Evolutionary conservation across 2,329 filamentous ascomycete species (phyloP).

Genomic region (Cytospora piceae): DNA sequence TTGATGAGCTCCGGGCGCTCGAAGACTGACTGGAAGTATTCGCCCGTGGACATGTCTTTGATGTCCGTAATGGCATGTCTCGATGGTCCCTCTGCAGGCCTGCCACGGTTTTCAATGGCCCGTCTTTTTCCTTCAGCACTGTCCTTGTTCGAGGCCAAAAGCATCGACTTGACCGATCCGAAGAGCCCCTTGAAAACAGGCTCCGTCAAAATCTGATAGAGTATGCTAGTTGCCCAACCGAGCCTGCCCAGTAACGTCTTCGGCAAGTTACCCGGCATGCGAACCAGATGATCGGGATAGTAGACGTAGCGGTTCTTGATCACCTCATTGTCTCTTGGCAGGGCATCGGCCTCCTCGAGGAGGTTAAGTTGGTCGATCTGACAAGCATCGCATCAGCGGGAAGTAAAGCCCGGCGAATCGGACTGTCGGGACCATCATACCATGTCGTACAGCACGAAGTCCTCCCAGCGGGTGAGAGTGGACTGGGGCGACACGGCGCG

Average conservation of each 20-base stretch:
- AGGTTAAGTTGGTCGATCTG: constrained; percentile 30
- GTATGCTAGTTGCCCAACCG: neutral
- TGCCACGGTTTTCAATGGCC: neutral
- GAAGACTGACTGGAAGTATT: constrained; percentile 63
- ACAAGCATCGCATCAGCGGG: constrained; percentile 22
- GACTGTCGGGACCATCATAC: constrained; percentile 51
- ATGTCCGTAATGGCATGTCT: constrained; percentile 35
- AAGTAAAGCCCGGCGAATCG: constrained; percentile 22
- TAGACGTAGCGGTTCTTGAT: constrained; percentile 70
- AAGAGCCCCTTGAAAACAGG: constrained; percentile 56
- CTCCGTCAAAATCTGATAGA: constrained; percentile 48
- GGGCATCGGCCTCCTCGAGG: constrained; percentile 2
- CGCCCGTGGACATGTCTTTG: constrained; percentile 72
- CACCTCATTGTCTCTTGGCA: constrained; percentile 47
- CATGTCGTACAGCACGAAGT: constrained; percentile 70
- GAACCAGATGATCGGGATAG: constrained; percentile 81
- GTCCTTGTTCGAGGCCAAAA: constrained; percentile 6
- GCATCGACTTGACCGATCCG: constrained; percentile 6
- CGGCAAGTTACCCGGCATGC: constrained; percentile 49
- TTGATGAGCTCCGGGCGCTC: constrained; percentile 60
- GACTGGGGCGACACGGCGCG: constrained; percentile 68
- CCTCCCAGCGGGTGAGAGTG: constrained; percentile 53
- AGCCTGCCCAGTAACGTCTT: constrained; percentile 1
- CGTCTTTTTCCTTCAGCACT: neutral
- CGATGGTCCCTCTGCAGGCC: constrained; percentile 32